Percentiles rank a stretch among this genome's conserved stretches.
Conservation (phyloP, 148 eudicot species). For the Amaranthus palmeri region DNA sequence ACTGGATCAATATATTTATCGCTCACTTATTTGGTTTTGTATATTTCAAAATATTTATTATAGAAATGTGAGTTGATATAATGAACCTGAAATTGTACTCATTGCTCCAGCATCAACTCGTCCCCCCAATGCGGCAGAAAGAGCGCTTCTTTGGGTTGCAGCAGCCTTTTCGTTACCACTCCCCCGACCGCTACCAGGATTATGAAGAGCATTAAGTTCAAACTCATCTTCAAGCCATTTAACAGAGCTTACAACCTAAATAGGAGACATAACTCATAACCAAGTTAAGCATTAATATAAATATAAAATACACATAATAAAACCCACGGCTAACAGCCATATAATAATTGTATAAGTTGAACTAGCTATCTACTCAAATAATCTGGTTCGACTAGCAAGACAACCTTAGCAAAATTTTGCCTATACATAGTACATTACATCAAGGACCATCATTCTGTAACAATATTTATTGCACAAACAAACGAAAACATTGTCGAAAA, state of each 20-base stretch:
- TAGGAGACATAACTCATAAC: not conserved
- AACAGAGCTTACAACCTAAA: constrained; percentile 96
- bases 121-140: constrained; percentile 96
- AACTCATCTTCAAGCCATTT: constrained; percentile 99
- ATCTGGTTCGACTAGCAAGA: not conserved
- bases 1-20: not conserved
- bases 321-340: not conserved
- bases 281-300: not conserved
- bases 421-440: no score
- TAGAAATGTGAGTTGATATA: not conserved
- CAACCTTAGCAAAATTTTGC: not conserved
- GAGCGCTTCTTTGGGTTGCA: constrained; percentile 80
- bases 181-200: constrained; percentile 89
- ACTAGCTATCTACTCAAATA: not conserved
- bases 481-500: no score
- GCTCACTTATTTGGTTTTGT: not conserved
- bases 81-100: constrained; percentile 82
- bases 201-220: constrained; percentile 99
- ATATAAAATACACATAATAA: not conserved
- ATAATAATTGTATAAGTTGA: not conserved
- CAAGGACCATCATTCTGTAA: no score
- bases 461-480: no score
- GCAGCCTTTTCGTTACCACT: constrained; percentile 97
- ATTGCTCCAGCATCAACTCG: constrained; percentile 87
- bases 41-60: not conserved